Percentiles rank a stretch among this genome's conserved stretches.
These are phyloP conservation scores for Raddia distichophylla DNA, from an alignment of 176 grass and related monocot genomes.

Conservation along the genomic window DNA sequence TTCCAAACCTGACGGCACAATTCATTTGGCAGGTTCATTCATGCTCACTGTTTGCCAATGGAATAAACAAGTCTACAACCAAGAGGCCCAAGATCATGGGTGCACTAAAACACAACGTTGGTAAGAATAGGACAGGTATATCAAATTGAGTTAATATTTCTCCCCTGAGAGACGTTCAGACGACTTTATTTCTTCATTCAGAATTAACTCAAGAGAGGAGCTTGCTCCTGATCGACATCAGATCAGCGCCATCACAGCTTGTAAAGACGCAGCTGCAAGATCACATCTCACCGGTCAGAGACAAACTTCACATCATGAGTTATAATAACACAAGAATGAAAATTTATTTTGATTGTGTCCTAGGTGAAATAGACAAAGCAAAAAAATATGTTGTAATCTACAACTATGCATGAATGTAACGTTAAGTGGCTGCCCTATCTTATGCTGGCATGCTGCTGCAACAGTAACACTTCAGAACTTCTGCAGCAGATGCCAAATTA, in stretches of 20 bases:
- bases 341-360: neutral
- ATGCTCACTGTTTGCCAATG: neutral
- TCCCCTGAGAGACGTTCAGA: neutral
- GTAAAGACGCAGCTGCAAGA: constrained; percentile 20
- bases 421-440: neutral
- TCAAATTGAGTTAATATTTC: constrained; percentile 19
- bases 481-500: neutral
- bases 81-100: neutral
- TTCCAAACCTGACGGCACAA: constrained; percentile 14
- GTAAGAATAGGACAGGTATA: constrained; percentile 30
- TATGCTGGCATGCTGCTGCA: neutral
- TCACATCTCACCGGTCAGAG: neutral
- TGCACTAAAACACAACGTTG: neutral
- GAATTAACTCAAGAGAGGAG: neutral
- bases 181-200: neutral
- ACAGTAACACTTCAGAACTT: neutral
- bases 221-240: neutral
- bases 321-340: neutral
- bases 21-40: neutral
- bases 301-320: neutral
- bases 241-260: neutral
- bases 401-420: neutral
- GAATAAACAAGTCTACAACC: constrained; percentile 25
- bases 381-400: neutral
- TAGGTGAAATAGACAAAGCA: neutral